phyloP scores from a whole-genome alignment of 208 protist genomes.

The Trypanosoma avium region DNA sequence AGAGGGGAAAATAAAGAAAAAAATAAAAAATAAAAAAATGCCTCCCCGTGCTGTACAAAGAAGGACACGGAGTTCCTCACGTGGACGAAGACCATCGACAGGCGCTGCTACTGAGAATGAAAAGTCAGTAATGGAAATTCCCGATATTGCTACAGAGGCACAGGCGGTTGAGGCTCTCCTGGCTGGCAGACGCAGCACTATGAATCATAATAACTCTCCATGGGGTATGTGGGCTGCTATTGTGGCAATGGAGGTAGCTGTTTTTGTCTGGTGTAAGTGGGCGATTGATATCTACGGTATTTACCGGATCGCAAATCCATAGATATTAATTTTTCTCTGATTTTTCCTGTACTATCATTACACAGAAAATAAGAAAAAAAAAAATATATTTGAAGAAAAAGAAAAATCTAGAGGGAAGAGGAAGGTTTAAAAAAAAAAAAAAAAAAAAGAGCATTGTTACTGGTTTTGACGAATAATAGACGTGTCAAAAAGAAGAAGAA shows the following conservation, averaged over 20 bases:
- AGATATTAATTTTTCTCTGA: conserved; percentile 6
- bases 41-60: conserved; percentile 12
- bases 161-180: conserved; percentile 51
- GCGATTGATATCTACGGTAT: conserved; percentile 48
- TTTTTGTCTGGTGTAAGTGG: conserved; percentile 68
- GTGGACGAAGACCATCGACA: neutral
- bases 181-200: conserved; percentile 27
- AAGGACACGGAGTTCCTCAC: conserved; percentile 8
- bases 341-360: too few species aligned
- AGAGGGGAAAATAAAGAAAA: neutral
- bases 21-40: conserved; percentile 3
- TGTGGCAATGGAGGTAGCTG: conserved; percentile 55
- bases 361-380: conserved; percentile 2
- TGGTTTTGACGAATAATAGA: too few species aligned
- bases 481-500: conserved; percentile 18
- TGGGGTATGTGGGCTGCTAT: conserved; percentile 60
- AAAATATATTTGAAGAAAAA: neutral
- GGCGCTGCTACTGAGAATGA: neutral
- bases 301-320: conserved; percentile 21
- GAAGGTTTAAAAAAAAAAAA: neutral
- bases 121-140: neutral
- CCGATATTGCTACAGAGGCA: conserved; percentile 33
- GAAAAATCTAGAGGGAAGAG: neutral
- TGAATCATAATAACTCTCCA: neutral
- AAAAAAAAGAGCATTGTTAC: too few species aligned